Conservation (phyloP, 495 filamentous ascomycete species). For the Aspergillus mulundensis region DNA sequence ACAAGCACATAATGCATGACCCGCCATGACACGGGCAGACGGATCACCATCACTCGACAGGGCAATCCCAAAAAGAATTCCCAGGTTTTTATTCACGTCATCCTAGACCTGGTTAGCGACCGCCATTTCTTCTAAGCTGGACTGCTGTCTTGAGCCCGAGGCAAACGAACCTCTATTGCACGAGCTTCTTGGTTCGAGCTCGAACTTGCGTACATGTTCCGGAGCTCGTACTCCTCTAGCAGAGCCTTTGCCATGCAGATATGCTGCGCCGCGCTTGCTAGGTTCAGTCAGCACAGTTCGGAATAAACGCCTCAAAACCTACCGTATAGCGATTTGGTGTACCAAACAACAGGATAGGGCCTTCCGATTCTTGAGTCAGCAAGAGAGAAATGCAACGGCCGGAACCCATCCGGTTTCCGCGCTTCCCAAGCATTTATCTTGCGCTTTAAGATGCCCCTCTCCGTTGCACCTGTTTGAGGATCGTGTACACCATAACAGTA, state of each 20-base stretch:
- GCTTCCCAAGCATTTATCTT: slow-evolving; percentile 33
- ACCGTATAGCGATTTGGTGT: slow-evolving; percentile 37
- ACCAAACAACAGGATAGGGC: slow-evolving; percentile 39
- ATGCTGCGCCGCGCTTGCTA: slow-evolving; percentile 39
- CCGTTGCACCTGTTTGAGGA: slow-evolving; percentile 17
- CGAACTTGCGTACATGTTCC: background rate
- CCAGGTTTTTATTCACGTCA: slow-evolving; percentile 28
- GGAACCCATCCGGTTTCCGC: slow-evolving; percentile 29
- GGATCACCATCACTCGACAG: slow-evolving; percentile 37
- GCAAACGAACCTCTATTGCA: slow-evolving; percentile 25
- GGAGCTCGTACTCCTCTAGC: slow-evolving; percentile 21
- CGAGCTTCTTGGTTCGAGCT: slow-evolving; percentile 2
- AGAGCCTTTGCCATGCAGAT: slow-evolving; percentile 38
- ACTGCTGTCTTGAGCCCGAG: no score
- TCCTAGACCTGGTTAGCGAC: slow-evolving; percentile 15
- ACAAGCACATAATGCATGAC: slow-evolving; percentile 39
- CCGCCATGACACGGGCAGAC: slow-evolving; percentile 36
- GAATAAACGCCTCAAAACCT: slow-evolving; percentile 11
- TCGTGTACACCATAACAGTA: slow-evolving; percentile 31
- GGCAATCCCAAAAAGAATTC: slow-evolving; percentile 38
- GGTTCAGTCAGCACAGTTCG: background rate
- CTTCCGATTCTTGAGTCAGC: slow-evolving; percentile 28
- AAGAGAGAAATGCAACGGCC: slow-evolving; percentile 32
- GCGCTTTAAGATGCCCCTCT: slow-evolving; percentile 23
- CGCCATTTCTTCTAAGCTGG: no score